These are phyloP conservation scores for Vanilla planifolia DNA, from an alignment of 106 monocot genomes.

Conservation along the genomic window DNA sequence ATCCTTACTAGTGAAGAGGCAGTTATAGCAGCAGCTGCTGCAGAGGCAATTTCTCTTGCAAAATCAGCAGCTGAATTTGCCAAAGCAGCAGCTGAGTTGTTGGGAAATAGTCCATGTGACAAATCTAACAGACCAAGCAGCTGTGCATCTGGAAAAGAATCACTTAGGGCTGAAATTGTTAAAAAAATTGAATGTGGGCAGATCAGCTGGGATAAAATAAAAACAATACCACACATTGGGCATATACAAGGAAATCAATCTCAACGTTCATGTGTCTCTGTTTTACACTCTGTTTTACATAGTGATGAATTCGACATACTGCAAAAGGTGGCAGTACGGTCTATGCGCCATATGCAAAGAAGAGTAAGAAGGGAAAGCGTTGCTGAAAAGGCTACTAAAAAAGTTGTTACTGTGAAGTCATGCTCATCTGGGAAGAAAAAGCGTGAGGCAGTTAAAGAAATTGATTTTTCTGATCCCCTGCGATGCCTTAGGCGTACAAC, in stretches of 20 bases:
- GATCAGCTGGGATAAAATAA: neutral
- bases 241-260: neutral
- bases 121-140: slow-evolving; percentile 21
- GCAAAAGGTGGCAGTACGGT: slow-evolving; percentile 45
- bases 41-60: slow-evolving; percentile 83
- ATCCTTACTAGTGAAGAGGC: slow-evolving; percentile 57
- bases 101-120: slow-evolving; percentile 12
- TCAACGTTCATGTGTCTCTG: slow-evolving; percentile 5
- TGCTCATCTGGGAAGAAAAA: slow-evolving; percentile 49
- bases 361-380: slow-evolving; percentile 60
- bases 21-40: slow-evolving; percentile 66
- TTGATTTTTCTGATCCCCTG: slow-evolving; percentile 74
- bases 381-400: slow-evolving; percentile 28
- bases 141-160: slow-evolving; percentile 24
- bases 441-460: slow-evolving; percentile 33
- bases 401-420: slow-evolving; percentile 24
- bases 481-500: slow-evolving; percentile 57
- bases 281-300: slow-evolving; percentile 2
- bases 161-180: slow-evolving; percentile 24
- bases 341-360: slow-evolving; percentile 65
- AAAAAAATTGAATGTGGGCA: slow-evolving; percentile 27
- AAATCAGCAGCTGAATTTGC: slow-evolving; percentile 79
- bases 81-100: slow-evolving; percentile 65
- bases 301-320: slow-evolving; percentile 16
- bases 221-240: slow-evolving; percentile 10